A percentile compares a stretch with the other conserved stretches of the same genome.
Conservation (phyloP, 2,329 filamentous ascomycete genomes). For the Zasmidium cellare region DNA sequence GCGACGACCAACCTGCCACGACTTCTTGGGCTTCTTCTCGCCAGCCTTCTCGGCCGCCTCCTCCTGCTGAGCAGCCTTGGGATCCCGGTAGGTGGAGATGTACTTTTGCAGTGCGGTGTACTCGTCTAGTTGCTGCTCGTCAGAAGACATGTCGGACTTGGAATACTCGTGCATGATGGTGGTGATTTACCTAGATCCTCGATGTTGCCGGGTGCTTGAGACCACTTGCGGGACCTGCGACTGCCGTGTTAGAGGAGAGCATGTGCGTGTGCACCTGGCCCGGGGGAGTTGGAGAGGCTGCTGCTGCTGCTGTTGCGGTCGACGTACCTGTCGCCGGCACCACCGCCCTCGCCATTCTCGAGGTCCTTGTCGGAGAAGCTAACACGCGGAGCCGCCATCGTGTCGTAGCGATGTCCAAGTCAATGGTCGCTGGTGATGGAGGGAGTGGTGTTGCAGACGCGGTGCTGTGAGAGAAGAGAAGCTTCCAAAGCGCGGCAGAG, state of each 20-base stretch:
- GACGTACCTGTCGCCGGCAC: constrained; percentile 21
- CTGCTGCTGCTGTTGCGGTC: constrained; percentile 4
- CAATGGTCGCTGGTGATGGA: constrained; percentile 29
- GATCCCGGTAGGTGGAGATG: constrained; percentile 66
- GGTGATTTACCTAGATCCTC: constrained; percentile 41
- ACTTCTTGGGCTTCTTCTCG: constrained; percentile 53
- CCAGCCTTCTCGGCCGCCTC: constrained; percentile 40
- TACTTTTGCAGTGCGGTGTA: constrained; percentile 67
- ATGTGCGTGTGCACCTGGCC: no score
- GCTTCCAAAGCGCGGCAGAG: constrained; percentile 1
- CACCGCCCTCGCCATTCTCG: constrained; percentile 36
- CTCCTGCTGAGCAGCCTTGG: constrained; percentile 50
- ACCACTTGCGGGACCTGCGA: constrained; percentile 39
- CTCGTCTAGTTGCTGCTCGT: constrained; percentile 50
- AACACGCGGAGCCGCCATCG: constrained; percentile 40
- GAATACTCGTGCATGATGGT: neutral
- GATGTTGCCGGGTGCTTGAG: constrained; percentile 40
- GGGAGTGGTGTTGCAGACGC: constrained; percentile 1
- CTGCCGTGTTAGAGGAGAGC: constrained; percentile 14
- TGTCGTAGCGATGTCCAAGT: constrained; percentile 32
- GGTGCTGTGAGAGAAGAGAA: constrained; percentile 14
- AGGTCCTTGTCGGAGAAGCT: constrained; percentile 42
- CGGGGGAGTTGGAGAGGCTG: constrained; percentile 3
- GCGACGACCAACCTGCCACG: constrained; percentile 47
- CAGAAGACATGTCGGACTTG: neutral